Evolutionary conservation across 495 filamentous ascomycete genomes (phyloP).

Genomic region (Penicillium cataractarum): DNA sequence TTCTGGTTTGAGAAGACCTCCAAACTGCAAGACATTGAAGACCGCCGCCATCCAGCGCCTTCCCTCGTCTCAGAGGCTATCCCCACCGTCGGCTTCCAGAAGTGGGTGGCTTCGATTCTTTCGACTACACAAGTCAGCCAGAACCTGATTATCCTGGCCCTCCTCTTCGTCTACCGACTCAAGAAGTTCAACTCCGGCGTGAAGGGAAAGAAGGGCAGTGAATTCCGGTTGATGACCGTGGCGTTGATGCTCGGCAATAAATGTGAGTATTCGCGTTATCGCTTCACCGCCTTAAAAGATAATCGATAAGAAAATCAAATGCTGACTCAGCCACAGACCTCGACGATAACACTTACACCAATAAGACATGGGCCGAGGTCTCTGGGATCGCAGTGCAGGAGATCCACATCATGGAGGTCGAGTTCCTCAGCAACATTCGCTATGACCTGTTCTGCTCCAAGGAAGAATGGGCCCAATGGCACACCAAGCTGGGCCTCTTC

Average conservation of each 20-base stretch:
- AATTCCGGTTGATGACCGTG: constrained; percentile 93
- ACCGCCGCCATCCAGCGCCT: constrained; percentile 53
- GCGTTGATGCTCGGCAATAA: constrained; percentile 99
- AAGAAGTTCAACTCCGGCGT: constrained; percentile 88
- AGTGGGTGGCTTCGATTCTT: constrained; percentile 91
- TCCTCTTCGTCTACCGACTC: constrained; percentile 91
- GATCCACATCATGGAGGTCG: constrained; percentile 99
- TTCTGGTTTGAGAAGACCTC: constrained; percentile 98
- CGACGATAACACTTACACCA: constrained; percentile 99
- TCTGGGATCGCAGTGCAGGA: constrained; percentile 92
- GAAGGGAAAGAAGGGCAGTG: constrained; percentile 88
- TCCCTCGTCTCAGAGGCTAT: constrained; percentile 70
- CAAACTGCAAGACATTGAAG: constrained; percentile 73
- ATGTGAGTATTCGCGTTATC: constrained; percentile 60
- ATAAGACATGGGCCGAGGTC: constrained; percentile 99
- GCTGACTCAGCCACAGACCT: constrained; percentile 63
- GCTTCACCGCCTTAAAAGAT: constrained; percentile 22
- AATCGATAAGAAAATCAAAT: constrained; percentile 1
- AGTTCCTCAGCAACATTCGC: constrained; percentile 98
- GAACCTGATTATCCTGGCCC: constrained; percentile 88
- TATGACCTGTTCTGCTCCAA: constrained; percentile 88
- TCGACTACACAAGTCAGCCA: constrained; percentile 96
- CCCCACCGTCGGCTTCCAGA: constrained; percentile 79
- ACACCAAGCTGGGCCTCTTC: constrained; percentile 76
- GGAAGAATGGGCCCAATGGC: constrained; percentile 83